Evolutionary conservation across 2,329 filamentous ascomycete species (phyloP), one percentile per base, ranked within the genome.

Genomic region (Alternaria postmessia): DNA sequence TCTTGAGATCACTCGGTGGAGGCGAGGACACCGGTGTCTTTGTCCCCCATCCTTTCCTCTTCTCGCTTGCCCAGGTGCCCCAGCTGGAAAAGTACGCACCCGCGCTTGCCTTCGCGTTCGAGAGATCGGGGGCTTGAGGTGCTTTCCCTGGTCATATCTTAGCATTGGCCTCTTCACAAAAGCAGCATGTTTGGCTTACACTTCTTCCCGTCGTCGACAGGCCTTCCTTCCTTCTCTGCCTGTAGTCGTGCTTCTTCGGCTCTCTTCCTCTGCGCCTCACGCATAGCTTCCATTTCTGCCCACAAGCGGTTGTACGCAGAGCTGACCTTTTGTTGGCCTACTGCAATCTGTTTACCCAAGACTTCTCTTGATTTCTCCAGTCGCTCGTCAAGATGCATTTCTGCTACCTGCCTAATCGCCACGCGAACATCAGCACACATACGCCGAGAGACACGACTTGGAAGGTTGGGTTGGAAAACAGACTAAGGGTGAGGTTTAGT

Each of bases 301-400:
- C 96, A 98, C 28, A 98, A 84, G 72, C 88, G 93, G 76, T 91
- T 96, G 78, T 97, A 92, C 38, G 95, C 90, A 5, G 88, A 90
- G 20, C 90, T 93, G 1, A 96, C 92, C 80, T 94, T 96, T 71
- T 95, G 93, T 56, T 91, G 89, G 0, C 95, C 94, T 0, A 91
- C 92, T 4, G 92, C 91, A n/a, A 97, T 78, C 70, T 96, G 94
- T 61, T 94, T 89, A n/a, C 92, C 93, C 3, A 98, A 84, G 0
- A 90, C 91, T 77, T 98, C 95, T 55, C 89, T 87, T 8, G 93
- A 91, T 61, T 92, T 89, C 1, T 91, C 90, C 59, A 98, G 88
- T 8, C 92, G 88, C 75, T 98, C 95, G 75, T 99, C 95, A 2
- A 98, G 85, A 75, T 98, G 94, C 49, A 98, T 85, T 62, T 98